These are phyloP conservation scores for Saccharomyces paradoxus DNA, from an alignment of 805 yeast genomes.

Conservation along the genomic window DNA sequence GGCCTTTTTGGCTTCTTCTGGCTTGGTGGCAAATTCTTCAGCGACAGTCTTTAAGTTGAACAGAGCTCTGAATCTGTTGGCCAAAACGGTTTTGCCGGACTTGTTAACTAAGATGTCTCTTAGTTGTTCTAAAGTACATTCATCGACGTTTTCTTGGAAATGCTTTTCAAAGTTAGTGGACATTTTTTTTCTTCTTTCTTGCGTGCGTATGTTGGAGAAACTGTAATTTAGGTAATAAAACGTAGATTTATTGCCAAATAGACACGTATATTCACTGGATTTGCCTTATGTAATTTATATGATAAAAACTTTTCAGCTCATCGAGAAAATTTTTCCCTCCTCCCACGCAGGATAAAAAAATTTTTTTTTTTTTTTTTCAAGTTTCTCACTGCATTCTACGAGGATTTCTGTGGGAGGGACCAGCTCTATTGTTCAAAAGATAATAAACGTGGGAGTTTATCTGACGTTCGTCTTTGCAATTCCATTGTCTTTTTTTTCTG, in stretches of 20 bases:
- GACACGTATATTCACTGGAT: background rate
- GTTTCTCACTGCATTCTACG: background rate
- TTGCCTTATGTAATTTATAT: background rate
- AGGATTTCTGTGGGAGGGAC: background rate
- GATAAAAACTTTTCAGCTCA: background rate
- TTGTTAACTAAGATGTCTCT: conserved; percentile 51
- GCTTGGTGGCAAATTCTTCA: conserved; percentile 50
- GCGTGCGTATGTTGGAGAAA: background rate
- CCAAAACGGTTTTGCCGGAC: conserved; percentile 41
- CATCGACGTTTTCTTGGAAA: conserved; percentile 32
- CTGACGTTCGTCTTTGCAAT: background rate
- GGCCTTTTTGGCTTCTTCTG: conserved; percentile 52
- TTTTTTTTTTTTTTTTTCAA: background rate
- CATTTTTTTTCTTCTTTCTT: conserved; percentile 10
- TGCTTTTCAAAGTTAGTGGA: conserved; percentile 32
- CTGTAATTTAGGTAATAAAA: background rate
- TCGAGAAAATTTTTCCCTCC: background rate
- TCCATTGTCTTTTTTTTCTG: background rate
- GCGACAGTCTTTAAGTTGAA: conserved; percentile 86
- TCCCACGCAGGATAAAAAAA: background rate
- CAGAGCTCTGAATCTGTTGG: conserved; percentile 86
- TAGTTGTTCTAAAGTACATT: conserved; percentile 49
- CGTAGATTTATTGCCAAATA: background rate
- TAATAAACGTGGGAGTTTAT: background rate
- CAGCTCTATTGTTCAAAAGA: background rate